Evolutionary conservation across 2,329 filamentous ascomycete species (phyloP), one percentile per base, ranked within the genome.

Genomic region (Cladophialophora bantiana): DNA sequence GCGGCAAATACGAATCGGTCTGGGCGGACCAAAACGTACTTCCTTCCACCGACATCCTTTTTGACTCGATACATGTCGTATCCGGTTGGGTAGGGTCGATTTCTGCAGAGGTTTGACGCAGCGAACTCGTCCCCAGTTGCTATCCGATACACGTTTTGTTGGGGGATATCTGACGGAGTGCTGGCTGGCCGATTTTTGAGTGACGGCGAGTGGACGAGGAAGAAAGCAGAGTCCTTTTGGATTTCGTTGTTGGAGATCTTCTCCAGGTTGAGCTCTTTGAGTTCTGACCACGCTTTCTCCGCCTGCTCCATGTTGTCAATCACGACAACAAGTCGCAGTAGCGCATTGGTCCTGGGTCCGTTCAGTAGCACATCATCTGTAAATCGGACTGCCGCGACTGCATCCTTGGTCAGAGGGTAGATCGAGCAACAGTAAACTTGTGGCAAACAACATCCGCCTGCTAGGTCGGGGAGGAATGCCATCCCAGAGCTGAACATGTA

Each of bases 1-100:
- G 72, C 69, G 4, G 76, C 76, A 69, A 75, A 79, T 1, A 78
- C 71, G 52, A 77, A 75, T 3, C 77, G 71, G 60, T 78, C 77
- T 2, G 72, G 70, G 36, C 77, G 69, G 32, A 78, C 58, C 48
- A 78, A 69, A 5, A 76, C 69, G 68, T 74, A 78, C 38, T 62
- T 56, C 7, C 72, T 69, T 2, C 66, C 55, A 3, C 61, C 59
- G 2, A 75, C 40, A n/a, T 67, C 71, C 18, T 66, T 71, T 34
- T 67, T 61, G 9, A 78, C 66, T 2, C 72, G 68, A 35, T 66
- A 61, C 32, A 72, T 67, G 58, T 77, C 71, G 62, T 77, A 77
- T 6, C 67, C 65, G 2, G 55, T 54, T 1, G 77, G 76, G n/a
- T 67, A 66, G 0, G 76, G 75, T 1, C 76, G 70, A n/a, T 63